These are phyloP conservation scores for Globisporangium cystogenes DNA, from an alignment of 352 stramenopile species.

Conservation along the genomic window DNA sequence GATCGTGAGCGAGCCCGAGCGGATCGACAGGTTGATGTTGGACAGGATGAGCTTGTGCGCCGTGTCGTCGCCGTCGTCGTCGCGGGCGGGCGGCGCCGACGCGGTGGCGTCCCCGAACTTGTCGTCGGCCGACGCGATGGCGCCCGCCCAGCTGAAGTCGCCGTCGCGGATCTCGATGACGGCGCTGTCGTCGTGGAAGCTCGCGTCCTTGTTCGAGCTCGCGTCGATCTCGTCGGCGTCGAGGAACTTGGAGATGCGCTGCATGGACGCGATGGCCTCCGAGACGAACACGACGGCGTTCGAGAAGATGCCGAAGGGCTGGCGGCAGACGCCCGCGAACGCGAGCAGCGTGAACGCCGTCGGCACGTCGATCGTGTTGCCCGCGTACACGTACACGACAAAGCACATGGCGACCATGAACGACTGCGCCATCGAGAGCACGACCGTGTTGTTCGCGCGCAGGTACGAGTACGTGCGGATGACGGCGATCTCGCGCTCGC, in stretches of 20 bases:
- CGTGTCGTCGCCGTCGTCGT: not conserved
- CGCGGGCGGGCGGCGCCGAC: no score
- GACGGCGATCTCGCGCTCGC: slow-evolving; percentile 29
- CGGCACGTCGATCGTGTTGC: slow-evolving; percentile 16
- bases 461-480: slow-evolving; percentile 33
- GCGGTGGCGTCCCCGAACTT: not conserved
- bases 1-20: slow-evolving; percentile 23
- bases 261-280: slow-evolving; percentile 22
- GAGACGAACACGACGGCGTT: slow-evolving; percentile 22
- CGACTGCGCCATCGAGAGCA: slow-evolving; percentile 14
- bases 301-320: slow-evolving; percentile 31
- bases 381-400: slow-evolving; percentile 18
- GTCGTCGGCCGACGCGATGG: not conserved
- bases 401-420: slow-evolving; percentile 18
- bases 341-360: slow-evolving; percentile 27
- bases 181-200: slow-evolving; percentile 5
- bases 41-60: slow-evolving; percentile 4
- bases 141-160: slow-evolving; percentile 26
- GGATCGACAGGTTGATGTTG: slow-evolving; percentile 35
- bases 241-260: slow-evolving; percentile 28
- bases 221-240: slow-evolving; percentile 22
- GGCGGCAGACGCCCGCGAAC: slow-evolving; percentile 25
- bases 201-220: not conserved
- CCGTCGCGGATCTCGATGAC: slow-evolving; percentile 22
- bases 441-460: slow-evolving; percentile 20